Evolutionary conservation across 345 rosid genomes (phyloP).

Genomic region (Eucalyptus decipiens): DNA sequence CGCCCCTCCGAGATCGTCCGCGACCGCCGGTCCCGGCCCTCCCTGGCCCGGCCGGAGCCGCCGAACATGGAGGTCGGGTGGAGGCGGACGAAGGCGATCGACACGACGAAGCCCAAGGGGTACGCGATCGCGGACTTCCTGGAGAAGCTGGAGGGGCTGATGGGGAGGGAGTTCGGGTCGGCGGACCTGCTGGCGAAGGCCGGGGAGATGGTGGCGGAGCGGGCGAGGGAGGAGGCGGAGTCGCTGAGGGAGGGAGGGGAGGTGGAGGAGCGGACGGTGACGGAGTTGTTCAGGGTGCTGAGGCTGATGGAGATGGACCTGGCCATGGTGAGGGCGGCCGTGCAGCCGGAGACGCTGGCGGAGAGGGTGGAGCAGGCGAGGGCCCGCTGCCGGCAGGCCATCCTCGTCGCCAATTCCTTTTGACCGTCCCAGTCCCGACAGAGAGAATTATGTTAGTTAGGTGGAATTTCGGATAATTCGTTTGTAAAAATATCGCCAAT

Average conservation of each 20-base stretch:
- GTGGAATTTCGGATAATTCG: neutral
- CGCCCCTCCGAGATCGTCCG: slow-evolving; percentile 55
- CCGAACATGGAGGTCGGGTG: slow-evolving; percentile 81
- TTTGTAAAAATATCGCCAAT: neutral
- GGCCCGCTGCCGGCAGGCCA: slow-evolving; percentile 89
- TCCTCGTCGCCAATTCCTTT: slow-evolving; percentile 75
- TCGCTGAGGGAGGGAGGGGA: slow-evolving; percentile 66
- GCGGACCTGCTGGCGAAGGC: slow-evolving; percentile 58
- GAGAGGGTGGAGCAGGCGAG: slow-evolving; percentile 72
- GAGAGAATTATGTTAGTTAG: neutral
- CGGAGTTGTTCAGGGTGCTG: slow-evolving; percentile 81
- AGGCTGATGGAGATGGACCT: slow-evolving; percentile 96
- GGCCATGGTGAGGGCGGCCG: slow-evolving; percentile 89
- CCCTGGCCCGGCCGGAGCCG: slow-evolving; percentile 40
- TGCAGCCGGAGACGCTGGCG: slow-evolving; percentile 59
- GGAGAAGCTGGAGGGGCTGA: slow-evolving; percentile 58
- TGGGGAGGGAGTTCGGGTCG: slow-evolving; percentile 74
- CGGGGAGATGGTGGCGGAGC: slow-evolving; percentile 83
- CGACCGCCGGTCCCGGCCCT: slow-evolving; percentile 20
- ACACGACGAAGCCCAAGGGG: slow-evolving; percentile 66
- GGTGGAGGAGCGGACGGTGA: slow-evolving; percentile 80
- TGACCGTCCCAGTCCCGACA: neutral
- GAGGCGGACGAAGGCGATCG: slow-evolving; percentile 65
- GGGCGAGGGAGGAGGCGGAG: slow-evolving; percentile 90
- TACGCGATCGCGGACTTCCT: slow-evolving; percentile 75